Percentiles rank a stretch among this genome's conserved stretches.
Evolutionary conservation across 306 rosid genomes (phyloP).

Genomic region (Rosa multiflora): DNA sequence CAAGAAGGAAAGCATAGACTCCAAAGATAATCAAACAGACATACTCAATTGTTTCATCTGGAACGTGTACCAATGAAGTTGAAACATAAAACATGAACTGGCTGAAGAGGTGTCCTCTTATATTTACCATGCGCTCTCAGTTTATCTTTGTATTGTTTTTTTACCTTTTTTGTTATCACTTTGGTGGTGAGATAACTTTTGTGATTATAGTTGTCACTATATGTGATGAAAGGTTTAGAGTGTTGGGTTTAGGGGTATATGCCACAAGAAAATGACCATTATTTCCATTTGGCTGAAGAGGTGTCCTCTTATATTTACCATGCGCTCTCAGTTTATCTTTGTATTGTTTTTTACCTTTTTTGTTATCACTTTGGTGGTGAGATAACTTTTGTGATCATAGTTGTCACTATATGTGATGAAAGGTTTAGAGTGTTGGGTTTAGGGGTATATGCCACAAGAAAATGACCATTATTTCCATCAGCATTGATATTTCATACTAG

Average conservation of each 20-base stretch:
- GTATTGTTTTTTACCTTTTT: too few relatives aligned
- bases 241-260: not conserved
- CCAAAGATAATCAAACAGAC: not conserved
- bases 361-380: too few relatives aligned
- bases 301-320: not conserved
- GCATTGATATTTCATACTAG: not conserved
- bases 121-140: not conserved
- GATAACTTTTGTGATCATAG: not conserved
- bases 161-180: too few relatives aligned
- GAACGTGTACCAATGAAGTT: not conserved
- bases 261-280: not conserved
- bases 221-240: not conserved
- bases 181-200: not conserved
- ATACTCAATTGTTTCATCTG: not conserved
- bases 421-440: not conserved
- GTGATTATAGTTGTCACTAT: not conserved
- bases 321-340: not conserved
- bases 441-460: not conserved
- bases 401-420: not conserved
- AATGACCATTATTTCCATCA: not conserved
- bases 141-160: not conserved
- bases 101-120: not conserved
- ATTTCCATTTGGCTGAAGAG: not conserved
- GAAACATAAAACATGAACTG: not conserved
- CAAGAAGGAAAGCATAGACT: not conserved